Evolutionary conservation across 2,329 filamentous ascomycete genomes (phyloP).

Genomic region (Pseudogymnoascus sp.): DNA sequence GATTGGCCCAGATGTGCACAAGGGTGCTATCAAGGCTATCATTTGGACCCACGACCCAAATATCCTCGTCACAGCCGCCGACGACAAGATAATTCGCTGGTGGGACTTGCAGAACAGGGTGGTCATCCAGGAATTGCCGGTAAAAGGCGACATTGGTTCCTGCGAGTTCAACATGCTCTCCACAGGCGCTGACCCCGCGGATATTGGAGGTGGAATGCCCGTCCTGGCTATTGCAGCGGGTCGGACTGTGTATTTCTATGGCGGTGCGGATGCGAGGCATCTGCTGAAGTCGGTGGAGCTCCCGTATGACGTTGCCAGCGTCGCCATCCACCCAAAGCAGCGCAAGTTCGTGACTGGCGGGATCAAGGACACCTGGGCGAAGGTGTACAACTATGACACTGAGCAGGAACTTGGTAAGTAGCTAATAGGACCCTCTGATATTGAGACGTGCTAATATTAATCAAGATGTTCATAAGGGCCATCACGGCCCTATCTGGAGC

Average conservation of each 20-base stretch:
- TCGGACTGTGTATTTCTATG: constrained; percentile 88
- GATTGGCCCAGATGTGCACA: constrained; percentile 77
- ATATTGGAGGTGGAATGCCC: constrained; percentile 58
- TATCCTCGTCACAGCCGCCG: constrained; percentile 79
- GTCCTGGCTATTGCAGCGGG: constrained; percentile 89
- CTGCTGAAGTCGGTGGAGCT: constrained; percentile 73
- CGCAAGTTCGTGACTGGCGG: constrained; percentile 84
- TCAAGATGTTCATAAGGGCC: constrained; percentile 84
- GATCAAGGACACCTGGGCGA: constrained; percentile 91
- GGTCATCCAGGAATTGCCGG: constrained; percentile 64
- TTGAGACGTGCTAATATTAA: neutral
- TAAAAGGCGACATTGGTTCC: constrained; percentile 81
- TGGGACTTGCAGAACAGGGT: constrained; percentile 75
- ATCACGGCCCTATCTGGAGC: constrained; percentile 96
- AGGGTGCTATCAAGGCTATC: constrained; percentile 87
- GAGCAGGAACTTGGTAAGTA: constrained; percentile 64
- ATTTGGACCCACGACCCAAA: constrained; percentile 88
- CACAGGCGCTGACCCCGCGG: constrained; percentile 49
- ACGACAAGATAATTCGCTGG: constrained; percentile 89
- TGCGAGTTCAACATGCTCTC: constrained; percentile 73
- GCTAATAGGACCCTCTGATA: neutral
- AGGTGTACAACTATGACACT: constrained; percentile 81
- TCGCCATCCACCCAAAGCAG: constrained; percentile 73
- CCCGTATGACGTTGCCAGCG: constrained; percentile 80
- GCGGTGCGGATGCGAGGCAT: constrained; percentile 59